Evolutionary conservation across 2,329 filamentous ascomycete genomes (phyloP), one percentile per base, ranked within the genome.

Genomic region (Diaporthe sp.): DNA sequence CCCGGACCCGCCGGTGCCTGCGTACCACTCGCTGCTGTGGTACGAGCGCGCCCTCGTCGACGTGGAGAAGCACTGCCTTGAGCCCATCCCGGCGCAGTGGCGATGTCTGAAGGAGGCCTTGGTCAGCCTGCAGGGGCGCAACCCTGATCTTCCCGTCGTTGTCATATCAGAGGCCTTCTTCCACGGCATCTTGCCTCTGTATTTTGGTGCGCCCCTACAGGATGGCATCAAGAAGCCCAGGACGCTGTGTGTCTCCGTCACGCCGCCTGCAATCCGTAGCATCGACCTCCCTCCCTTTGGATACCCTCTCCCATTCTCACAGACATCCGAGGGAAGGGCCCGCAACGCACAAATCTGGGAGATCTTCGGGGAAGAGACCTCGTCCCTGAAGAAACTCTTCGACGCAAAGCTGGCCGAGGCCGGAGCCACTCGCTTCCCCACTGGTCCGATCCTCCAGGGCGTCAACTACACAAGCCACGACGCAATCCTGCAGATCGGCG

Each of bases 121-220:
- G 17, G 34, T 39, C 2, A 61, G 46, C 3, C 72, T 85, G 39
- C 79, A 78, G 22, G 42, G 10, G 2, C 76, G 76, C 4, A 76
- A 77, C 13, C 80, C 80, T 0, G 61, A 25, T 2, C 60, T 79
- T 0, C 75, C 78, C 6, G 77, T 84, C 22, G 44, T 84, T 34
- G 73, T 85, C n/a, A 74, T 85, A 9, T 79, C 76, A 53, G 83
- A 85, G 75, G 82, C 82, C 15, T 82, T 85, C 74, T 85, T 84
- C 74, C 81, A 82, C 57, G 84, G 84, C 19, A 76, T 82, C 9
- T 76, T 85, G 74, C 84, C 84, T 2, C 71, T 84, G 15, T 82
- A 80, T 55, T 78, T 79, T 65, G 82, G 82, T 4, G 83, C 83
- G 0, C 17, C 77, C 0, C 71, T 84, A 2, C 80, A 81, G 0